A percentile compares a stretch with the other conserved stretches of the same genome.
Conservation (phyloP, 805 yeast genomes). For the Wickerhamia fluorescens region DNA sequence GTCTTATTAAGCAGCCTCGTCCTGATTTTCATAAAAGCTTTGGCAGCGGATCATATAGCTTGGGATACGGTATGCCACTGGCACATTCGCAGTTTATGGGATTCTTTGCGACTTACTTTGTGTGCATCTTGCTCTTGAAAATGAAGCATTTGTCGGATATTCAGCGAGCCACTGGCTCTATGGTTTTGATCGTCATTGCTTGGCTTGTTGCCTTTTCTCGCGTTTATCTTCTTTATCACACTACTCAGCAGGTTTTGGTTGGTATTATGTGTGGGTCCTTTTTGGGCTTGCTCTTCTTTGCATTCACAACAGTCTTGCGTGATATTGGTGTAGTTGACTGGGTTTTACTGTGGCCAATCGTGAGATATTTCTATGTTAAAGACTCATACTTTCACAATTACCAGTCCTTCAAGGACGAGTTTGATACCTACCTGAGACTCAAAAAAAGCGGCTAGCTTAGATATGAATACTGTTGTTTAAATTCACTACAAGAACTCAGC, state of each 20-base stretch:
- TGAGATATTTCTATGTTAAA: constrained; percentile 45
- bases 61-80: constrained; percentile 92
- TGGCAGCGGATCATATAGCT: constrained; percentile 38
- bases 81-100: constrained; percentile 98
- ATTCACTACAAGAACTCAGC: no score
- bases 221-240: constrained; percentile 74
- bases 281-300: constrained; percentile 53
- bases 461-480: no score
- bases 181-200: constrained; percentile 19
- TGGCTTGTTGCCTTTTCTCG: constrained; percentile 58
- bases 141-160: constrained; percentile 17
- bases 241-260: constrained; percentile 60
- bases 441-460: no score
- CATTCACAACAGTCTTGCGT: constrained; percentile 46
- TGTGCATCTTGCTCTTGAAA: constrained; percentile 41
- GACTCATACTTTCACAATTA: constrained; percentile 52
- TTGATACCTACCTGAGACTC: constrained; percentile 10
- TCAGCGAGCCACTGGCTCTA: constrained; percentile 23
- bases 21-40: constrained; percentile 51
- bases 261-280: constrained; percentile 62
- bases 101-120: constrained; percentile 56
- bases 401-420: constrained; percentile 42
- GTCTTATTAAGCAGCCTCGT: constrained; percentile 59
- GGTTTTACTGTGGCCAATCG: constrained; percentile 53
- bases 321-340: constrained; percentile 63